Conservation (phyloP, 495 filamentous ascomycete species). For the Podospora didyma region DNA sequence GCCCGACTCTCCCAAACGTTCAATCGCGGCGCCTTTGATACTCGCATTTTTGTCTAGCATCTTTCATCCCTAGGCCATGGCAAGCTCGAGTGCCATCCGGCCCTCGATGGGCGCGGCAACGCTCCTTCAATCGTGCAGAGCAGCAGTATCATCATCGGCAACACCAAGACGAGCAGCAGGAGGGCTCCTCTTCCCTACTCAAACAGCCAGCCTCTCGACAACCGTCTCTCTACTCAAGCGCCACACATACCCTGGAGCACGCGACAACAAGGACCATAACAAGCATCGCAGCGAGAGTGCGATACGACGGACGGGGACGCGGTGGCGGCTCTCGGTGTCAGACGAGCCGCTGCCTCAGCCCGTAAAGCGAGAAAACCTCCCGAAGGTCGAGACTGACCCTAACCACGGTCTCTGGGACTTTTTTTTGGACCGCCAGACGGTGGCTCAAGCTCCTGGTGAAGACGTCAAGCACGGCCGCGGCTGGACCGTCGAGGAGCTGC, state of each 20-base stretch:
- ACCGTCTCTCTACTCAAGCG: conserved; percentile 32
- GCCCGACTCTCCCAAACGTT: neutral
- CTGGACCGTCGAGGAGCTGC: conserved; percentile 86
- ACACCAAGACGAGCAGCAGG: neutral
- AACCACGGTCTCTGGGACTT: conserved; percentile 94
- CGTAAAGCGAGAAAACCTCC: conserved; percentile 59
- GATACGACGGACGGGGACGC: conserved; percentile 70
- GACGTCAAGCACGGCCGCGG: conserved; percentile 66
- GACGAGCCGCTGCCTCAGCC: conserved; percentile 74
- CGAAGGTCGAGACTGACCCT: conserved; percentile 53
- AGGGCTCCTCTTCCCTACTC: conserved; percentile 10
- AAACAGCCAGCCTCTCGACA: conserved; percentile 31
- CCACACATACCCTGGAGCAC: conserved; percentile 30
- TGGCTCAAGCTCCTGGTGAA: conserved; percentile 64
- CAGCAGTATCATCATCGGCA: neutral
- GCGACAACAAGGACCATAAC: conserved; percentile 56
- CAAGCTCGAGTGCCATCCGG: conserved; percentile 38
- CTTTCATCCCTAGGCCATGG: conserved; percentile 27
- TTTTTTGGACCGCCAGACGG: conserved; percentile 63
- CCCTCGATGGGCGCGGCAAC: conserved; percentile 38
- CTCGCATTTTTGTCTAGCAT: neutral
- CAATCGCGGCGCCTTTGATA: neutral
- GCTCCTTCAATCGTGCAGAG: conserved; percentile 13
- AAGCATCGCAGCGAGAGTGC: conserved; percentile 75
- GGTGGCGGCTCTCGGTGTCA: conserved; percentile 62